Percentiles rank a stretch among this genome's conserved stretches.
phyloP scores from a whole-genome alignment of 2,329 filamentous ascomycete genomes.

The Colletotrichum sojae region DNA sequence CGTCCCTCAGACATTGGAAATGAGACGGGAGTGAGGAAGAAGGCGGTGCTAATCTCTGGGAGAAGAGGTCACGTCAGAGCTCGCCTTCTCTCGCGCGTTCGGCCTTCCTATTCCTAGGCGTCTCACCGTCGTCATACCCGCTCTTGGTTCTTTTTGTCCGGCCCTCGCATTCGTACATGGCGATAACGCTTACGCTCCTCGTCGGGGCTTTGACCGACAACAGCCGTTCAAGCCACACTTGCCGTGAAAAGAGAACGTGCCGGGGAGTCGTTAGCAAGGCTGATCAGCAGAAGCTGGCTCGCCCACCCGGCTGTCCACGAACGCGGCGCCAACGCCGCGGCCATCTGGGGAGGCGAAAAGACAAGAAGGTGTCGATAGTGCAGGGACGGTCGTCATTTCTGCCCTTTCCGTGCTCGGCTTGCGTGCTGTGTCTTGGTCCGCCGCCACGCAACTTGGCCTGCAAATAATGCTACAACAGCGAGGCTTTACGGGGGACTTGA shows the following conservation, averaged over 20 bases:
- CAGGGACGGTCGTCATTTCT: conserved; percentile 5
- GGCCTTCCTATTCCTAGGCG: not conserved
- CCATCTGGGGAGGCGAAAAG: not conserved
- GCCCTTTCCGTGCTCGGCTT: conserved; percentile 17
- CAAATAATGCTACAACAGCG: not conserved
- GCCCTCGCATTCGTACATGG: conserved; percentile 1
- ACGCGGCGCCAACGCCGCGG: conserved; percentile 24
- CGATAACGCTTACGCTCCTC: not conserved
- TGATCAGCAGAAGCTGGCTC: conserved; percentile 19
- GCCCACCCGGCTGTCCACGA: conserved; percentile 20
- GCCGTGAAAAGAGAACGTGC: not conserved
- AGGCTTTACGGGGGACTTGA: not conserved
- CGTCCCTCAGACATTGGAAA: conserved; percentile 4
- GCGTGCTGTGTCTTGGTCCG: conserved; percentile 22
- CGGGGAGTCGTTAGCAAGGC: conserved; percentile 17
- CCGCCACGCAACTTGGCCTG: conserved; percentile 4
- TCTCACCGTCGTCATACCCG: conserved; percentile 1
- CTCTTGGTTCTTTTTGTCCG: conserved; percentile 1
- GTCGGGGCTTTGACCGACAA: conserved; percentile 11
- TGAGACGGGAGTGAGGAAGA: conserved; percentile 4
- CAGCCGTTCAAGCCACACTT: conserved; percentile 26
- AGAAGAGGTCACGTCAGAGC: conserved; percentile 11
- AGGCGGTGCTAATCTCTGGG: too few species aligned
- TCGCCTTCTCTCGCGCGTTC: not conserved
- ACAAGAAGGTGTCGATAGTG: not conserved